Base-by-base conservation (phyloP, 208 protist genomes). In the Strigomonas culicis region DNA sequence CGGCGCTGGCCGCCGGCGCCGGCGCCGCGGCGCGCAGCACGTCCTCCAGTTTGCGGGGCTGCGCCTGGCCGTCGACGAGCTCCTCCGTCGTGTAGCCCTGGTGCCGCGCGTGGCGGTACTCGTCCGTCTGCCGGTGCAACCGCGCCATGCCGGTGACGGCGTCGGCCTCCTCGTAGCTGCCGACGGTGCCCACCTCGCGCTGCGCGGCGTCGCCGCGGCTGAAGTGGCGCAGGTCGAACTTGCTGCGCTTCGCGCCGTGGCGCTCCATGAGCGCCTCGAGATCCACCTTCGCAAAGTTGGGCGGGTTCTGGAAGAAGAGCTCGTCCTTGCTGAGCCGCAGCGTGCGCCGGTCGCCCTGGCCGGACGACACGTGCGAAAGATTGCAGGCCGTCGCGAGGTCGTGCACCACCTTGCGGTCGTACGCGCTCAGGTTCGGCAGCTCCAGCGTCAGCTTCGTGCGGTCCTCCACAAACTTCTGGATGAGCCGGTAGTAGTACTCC, bases 11-110 rank as follows among this genome's bases (percentile, higher is more conserved):
- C 19, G 39, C 4, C n/a, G 57, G 28, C 21, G 15, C 44, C 19
- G 7, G 22, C 39, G 28, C 17, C 0, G 17, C 59, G 15, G 69
- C 52, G 27, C 75, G 65, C 17, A 89, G 63, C 21, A 89, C 72
- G 22, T 78, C 77, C 71, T 86, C 83, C 47, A 90, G 66, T 11
- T 67, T 71, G 17, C 21, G 30, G 8, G 36, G 36, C 22, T 22
- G 57, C 22, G 21, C 36, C 21, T 49, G 36, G 21, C 57, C 46
- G 21, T 75, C 68, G 41, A 86, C 64, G 34, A 88, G 64, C 57
- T 92, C 89, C 46, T 92, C 86, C n/a, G 89, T 79, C 2, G 86
- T 69, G 67, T 88, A 90, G 56, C 89, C 89, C 58, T 92, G 78
- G 30, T 86, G 70, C n/a, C 76, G 81, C 13, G 89, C 89, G 63